Base-by-base conservation (phyloP, 23 red algal species). In the Gracilaria gracilis region DNA sequence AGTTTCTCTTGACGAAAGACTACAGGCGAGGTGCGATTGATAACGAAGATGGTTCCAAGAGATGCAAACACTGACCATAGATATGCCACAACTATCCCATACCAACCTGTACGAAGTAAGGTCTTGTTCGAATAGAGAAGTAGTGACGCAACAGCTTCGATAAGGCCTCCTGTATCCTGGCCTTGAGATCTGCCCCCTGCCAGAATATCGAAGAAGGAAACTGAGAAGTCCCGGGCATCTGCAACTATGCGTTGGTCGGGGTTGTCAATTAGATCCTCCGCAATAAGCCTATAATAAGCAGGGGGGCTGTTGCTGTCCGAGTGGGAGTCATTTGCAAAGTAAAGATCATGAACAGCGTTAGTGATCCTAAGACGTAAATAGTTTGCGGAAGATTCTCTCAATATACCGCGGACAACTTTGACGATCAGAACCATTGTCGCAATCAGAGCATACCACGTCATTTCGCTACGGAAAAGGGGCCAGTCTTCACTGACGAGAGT, bases 231-330 rank as follows among this genome's bases (percentile, higher is more conserved):
- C 17, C 80, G 55, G 7, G 81, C 84, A 69, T 97, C 95, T 1
- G 88, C 72, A 58, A 93, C 95, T 57, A 93, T 93, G 47, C 95
- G 82, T 75, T 97, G 95, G 72, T 97, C 95, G 25, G 95, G 95
- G 33, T 93, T 93, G 58, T 97, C 95, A 42, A 81, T 44, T 5
- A 27, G 19, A 38, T 81, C 36, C 14, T 90, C 73, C 47, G 67
- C 34, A 47, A 74, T 59, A 13, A 82, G 67, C 47, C 37, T 39
- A 75, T 94, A 88, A 16, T 73, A 94, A 27, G 71, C 31, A 36
- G 92, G 59, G 51, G 82, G 28, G 34, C 59, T 33, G 48, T 74
- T 59, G 12, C 12, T 28, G 58, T 46, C 36, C 57, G 37, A 48
- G 53, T 81, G 40, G 38, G 25, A 33, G 21, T 24, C 19, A 61